Evolutionary conservation across 129 eudicot genomes (phyloP), one percentile per base, ranked within the genome.

Genomic region (Artemisia annua): DNA sequence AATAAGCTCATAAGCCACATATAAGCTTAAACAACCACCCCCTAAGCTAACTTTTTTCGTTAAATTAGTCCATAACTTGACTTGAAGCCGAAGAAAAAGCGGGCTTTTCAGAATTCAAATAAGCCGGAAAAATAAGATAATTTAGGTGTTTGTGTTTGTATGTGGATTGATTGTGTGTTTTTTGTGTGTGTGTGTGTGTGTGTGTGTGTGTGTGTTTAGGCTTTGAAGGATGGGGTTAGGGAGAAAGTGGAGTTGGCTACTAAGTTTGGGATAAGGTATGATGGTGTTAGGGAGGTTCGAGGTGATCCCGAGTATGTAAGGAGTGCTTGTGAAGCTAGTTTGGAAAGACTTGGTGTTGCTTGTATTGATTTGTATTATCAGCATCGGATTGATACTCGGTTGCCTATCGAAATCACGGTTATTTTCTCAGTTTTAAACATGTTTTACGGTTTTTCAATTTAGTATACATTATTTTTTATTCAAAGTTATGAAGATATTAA

Each of bases 401-500:
- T 84, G 48, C 89, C 92, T 15, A 87, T 87, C 44, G 89, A 87
- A 60, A 83, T 78, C 74, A 83, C 88, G 75, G 91, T 81, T 68
- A 52, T 70, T 72, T 65, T 63, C 55, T 49, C 7, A 15, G 51
- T 46, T 16, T 1, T 10, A 64, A 35, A 22, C 44, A 26, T 51
- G 35, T 51, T 63, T 17, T 35, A 35, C 18, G 5, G 24, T 0
- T 71, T 59, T 60, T 59, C 19, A 73, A 48, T 20, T 48, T 48
- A 48, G 30, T 19, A 62, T 14, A 20, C 7, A 28, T 5, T 30
- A 44, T 35, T 35, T 35, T 35, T 35, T 1, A 35, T 5, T 35
- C 1, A 35, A 35, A 35, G 43, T 35, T 35, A 35, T 35, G 39
- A 32, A 32, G 7, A 32, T 32, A 32, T 32, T 32, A 5, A 32